Conservation (phyloP, 1,284 basidiomycete genomes). For the Sphagnurus paluster region DNA sequence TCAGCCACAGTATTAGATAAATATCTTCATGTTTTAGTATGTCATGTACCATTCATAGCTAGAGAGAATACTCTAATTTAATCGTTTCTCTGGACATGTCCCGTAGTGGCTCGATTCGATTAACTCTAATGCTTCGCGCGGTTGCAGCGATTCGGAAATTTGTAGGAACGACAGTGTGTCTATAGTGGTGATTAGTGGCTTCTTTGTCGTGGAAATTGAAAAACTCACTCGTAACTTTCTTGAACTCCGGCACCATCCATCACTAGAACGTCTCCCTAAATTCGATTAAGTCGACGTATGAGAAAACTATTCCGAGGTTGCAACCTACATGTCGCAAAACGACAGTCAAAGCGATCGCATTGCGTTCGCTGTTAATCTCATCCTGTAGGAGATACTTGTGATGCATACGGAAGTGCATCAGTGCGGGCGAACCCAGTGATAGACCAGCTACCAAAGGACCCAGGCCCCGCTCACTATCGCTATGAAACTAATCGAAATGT, state of each 20-base stretch:
- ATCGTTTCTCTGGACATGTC: neutral
- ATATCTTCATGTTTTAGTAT: neutral
- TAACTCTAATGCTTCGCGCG: conserved; percentile 39
- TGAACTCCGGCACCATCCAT: conserved; percentile 74
- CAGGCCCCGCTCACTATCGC: conserved; percentile 69
- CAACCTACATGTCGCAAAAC: conserved; percentile 65
- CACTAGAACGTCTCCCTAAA: conserved; percentile 70
- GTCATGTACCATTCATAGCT: neutral
- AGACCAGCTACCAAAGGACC: conserved; percentile 72
- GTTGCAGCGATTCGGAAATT: conserved; percentile 53
- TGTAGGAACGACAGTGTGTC: conserved; percentile 48
- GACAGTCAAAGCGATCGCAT: conserved; percentile 48
- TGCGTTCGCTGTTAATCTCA: conserved; percentile 24
- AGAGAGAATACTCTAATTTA: neutral
- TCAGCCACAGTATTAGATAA: neutral
- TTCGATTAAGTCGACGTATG: neutral
- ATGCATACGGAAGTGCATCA: conserved; percentile 71
- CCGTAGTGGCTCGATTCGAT: neutral
- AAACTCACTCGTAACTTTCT: conserved; percentile 64
- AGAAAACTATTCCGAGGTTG: too few species aligned
- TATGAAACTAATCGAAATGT: conserved; percentile 56
- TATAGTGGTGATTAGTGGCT: conserved; percentile 19
- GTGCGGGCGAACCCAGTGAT: conserved; percentile 68
- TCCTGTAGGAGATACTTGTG: conserved; percentile 34
- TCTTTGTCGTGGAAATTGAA: neutral